Base-by-base conservation (phyloP, 73 alveolate genomes). In the Stentor coeruleus region DNA sequence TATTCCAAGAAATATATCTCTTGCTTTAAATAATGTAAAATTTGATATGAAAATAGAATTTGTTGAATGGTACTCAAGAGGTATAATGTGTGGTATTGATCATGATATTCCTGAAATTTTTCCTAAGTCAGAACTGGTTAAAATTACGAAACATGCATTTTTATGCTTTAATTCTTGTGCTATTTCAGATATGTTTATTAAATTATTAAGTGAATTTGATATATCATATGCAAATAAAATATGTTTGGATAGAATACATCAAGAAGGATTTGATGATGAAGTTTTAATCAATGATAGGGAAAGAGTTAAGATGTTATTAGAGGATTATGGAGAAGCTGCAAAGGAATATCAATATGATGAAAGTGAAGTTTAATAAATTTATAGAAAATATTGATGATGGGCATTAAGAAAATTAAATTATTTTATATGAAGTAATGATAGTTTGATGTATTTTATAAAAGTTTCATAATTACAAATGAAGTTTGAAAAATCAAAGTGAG, bases 61-160 rank as follows among this genome's bases (percentile, higher is more conserved):
- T 90, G 98, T 96, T 89, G 99, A 96, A 86, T 95, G 99, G 99
- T 91, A 98, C 98, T 98, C 99, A 77, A 95, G 98, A 83, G 99
- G 98, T 79, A 95, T 96, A 96, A 95, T 95, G 95, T 93, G 96
- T 84, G 98, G 99, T 74, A 95, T 97, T 87, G 93, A n/a, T n/a
- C n/a, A n/a, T n/a, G n/a, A n/a, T n/a, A n/a, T n/a, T n/a, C n/a
- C 72, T 55, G 20, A 55, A 55, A 15, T 15, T 15, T 55, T 15
- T 15, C 72, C n/a, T n/a, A 15, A 55, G 15, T 55, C 72, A 15
- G 72, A 15, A 15, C 93, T 96, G 85, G 98, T 98, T 84, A 94
- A 95, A 88, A 96, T 91, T 57, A 89, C 85, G 92, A 91, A 97
- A 91, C 96, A 94, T 86, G 95, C 86, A 82, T 87, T 91, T 38